Conservation (phyloP, 306 rosid genomes). For the Lupinus albus region DNA sequence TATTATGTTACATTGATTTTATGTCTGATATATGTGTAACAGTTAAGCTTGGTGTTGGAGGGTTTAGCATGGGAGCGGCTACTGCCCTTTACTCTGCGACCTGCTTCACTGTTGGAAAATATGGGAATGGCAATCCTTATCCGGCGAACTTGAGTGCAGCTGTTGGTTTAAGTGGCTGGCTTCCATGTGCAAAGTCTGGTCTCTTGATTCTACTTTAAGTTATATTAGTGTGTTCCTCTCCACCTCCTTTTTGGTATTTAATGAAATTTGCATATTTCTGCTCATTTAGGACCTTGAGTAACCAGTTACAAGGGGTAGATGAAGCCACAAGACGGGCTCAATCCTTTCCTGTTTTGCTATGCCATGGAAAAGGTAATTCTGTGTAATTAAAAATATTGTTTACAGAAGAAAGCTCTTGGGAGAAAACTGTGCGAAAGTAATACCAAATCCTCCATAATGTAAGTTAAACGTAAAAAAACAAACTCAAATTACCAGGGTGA, state of each 20-base stretch:
- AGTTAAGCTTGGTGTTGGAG: constrained; percentile 98
- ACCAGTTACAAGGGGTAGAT: constrained; percentile 62
- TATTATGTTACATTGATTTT: constrained; percentile 21
- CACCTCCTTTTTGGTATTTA: constrained; percentile 6
- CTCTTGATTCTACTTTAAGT: constrained; percentile 34
- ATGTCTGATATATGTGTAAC: constrained; percentile 34
- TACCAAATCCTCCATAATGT: neutral
- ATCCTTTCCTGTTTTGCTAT: constrained; percentile 80
- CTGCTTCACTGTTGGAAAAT: constrained; percentile 70
- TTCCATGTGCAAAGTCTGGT: constrained; percentile 91
- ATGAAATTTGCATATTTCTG: constrained; percentile 34
- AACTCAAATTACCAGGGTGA: neutral
- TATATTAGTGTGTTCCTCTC: constrained; percentile 22
- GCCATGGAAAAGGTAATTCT: constrained; percentile 89
- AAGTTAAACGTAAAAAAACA: neutral
- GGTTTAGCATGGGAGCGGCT: constrained; percentile 99
- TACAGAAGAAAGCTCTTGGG: neutral
- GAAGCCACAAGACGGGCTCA: constrained; percentile 69
- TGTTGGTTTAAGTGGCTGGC: constrained; percentile 99
- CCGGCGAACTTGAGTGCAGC: constrained; percentile 79
- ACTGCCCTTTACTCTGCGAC: constrained; percentile 85
- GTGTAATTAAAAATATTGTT: neutral
- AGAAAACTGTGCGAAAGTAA: neutral
- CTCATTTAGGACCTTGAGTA: constrained; percentile 65
- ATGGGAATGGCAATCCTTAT: constrained; percentile 69